Evolutionary conservation across 495 filamentous ascomycete genomes (phyloP).

Genomic region (Trichocladium uniseriatum): DNA sequence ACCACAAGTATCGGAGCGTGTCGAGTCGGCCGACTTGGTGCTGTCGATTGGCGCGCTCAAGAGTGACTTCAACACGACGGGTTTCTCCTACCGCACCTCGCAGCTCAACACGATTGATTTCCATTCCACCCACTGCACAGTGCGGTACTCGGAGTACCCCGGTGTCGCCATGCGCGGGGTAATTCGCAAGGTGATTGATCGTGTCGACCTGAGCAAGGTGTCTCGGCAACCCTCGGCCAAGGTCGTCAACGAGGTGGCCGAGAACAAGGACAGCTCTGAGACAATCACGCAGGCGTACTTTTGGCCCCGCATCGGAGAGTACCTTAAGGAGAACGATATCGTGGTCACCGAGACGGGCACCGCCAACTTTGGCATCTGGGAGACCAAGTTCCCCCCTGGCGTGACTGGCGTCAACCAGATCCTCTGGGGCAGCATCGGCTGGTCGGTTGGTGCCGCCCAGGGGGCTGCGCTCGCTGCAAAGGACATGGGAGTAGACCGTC

Average conservation of each 20-base stretch:
- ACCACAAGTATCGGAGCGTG: slow-evolving; percentile 56
- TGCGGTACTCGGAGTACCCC: slow-evolving; percentile 76
- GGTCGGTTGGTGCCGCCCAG: slow-evolving; percentile 68
- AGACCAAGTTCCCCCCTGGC: slow-evolving; percentile 67
- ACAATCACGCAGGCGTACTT: slow-evolving; percentile 77
- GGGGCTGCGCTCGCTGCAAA: slow-evolving; percentile 64
- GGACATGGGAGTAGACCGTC: slow-evolving; percentile 43
- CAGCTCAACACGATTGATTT: slow-evolving; percentile 83
- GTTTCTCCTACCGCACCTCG: slow-evolving; percentile 77
- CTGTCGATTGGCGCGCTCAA: slow-evolving; percentile 72
- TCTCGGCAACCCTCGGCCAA: slow-evolving; percentile 34
- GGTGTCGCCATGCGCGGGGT: slow-evolving; percentile 79
- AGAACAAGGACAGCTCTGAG: slow-evolving; percentile 39
- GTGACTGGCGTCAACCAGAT: slow-evolving; percentile 76
- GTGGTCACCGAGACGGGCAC: slow-evolving; percentile 87
- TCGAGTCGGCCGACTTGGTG: slow-evolving; percentile 77
- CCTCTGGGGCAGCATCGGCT: slow-evolving; percentile 84
- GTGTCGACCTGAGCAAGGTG: slow-evolving; percentile 50
- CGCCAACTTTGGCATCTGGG: slow-evolving; percentile 82
- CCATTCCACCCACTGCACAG: slow-evolving; percentile 65
- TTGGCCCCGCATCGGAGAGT: slow-evolving; percentile 74
- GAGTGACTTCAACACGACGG: slow-evolving; percentile 86
- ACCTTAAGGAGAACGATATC: slow-evolving; percentile 65
- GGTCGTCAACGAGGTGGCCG: slow-evolving; percentile 48
- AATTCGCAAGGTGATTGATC: slow-evolving; percentile 60